These are phyloP conservation scores for Naganishia onofrii DNA, from an alignment of 768 basidiomycete genomes.

Conservation along the genomic window DNA sequence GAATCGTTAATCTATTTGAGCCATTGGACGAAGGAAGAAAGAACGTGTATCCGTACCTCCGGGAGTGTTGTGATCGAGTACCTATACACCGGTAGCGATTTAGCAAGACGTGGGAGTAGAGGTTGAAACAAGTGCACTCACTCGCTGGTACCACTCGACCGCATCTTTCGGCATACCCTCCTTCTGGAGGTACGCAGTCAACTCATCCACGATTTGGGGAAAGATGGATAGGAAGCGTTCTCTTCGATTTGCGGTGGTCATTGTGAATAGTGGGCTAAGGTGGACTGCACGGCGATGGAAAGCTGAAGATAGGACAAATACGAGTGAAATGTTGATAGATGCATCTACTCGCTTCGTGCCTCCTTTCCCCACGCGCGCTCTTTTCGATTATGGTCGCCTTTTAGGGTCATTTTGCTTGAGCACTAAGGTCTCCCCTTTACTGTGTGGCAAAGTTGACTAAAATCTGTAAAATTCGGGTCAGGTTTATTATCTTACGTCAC, in stretches of 20 bases:
- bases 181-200: constrained; percentile 64
- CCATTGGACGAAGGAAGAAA: too few relatives aligned
- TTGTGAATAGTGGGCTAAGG: not conserved
- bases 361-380: not conserved
- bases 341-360: not conserved
- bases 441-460: too few relatives aligned
- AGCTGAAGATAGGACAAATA: not conserved
- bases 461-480: too few relatives aligned
- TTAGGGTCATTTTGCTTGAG: too few relatives aligned
- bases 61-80: constrained; percentile 86
- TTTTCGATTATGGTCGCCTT: not conserved
- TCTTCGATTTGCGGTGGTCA: constrained; percentile 34
- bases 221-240: constrained; percentile 69
- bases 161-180: constrained; percentile 82
- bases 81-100: constrained; percentile 27
- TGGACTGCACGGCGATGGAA: not conserved
- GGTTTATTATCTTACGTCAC: too few relatives aligned
- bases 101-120: not conserved
- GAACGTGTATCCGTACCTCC: constrained; percentile 55
- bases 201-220: constrained; percentile 69
- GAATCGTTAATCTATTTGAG: constrained; percentile 44
- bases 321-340: not conserved
- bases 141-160: constrained; percentile 76
- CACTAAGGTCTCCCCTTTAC: too few relatives aligned
- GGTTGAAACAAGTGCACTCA: constrained; percentile 53